A percentile compares a stretch with the other conserved stretches of the same genome.
phyloP scores from a whole-genome alignment of 2,329 filamentous ascomycete genomes.

The Thelonectria rubi region DNA sequence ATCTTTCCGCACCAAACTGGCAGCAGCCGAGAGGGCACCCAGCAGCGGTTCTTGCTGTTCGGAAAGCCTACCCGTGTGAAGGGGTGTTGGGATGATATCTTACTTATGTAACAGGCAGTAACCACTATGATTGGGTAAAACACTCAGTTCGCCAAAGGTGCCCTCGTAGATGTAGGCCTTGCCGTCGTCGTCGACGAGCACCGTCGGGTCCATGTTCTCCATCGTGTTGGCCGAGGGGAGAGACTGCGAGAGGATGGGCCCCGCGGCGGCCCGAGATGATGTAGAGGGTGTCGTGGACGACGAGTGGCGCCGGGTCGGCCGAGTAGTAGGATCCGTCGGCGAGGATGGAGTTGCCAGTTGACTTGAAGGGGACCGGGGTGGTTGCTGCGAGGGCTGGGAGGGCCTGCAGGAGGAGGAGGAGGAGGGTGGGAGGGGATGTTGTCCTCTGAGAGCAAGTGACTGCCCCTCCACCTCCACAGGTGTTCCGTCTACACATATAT shows the following conservation, averaged over 20 bases:
- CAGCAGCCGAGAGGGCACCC: not conserved
- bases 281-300: slow-evolving; percentile 49
- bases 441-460: not conserved
- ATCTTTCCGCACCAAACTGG: not conserved
- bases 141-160: slow-evolving; percentile 48
- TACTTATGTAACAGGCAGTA: too few species aligned
- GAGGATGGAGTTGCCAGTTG: slow-evolving; percentile 49
- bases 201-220: slow-evolving; percentile 53
- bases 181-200: slow-evolving; percentile 49
- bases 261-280: slow-evolving; percentile 46
- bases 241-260: slow-evolving; percentile 49
- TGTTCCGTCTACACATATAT: not conserved
- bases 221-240: slow-evolving; percentile 47
- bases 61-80: too few species aligned
- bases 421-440: not conserved
- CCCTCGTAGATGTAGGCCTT: slow-evolving; percentile 51
- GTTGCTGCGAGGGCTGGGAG: slow-evolving; percentile 7
- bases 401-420: not conserved
- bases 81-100: too few species aligned
- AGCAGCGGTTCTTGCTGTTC: too few species aligned
- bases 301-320: slow-evolving; percentile 51
- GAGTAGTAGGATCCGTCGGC: slow-evolving; percentile 51
- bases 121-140: too few species aligned
- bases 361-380: slow-evolving; percentile 32
- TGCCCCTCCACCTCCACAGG: too few species aligned